These are phyloP conservation scores for Malus hybrid DNA, from an alignment of 331 rosid species.

Conservation along the genomic window DNA sequence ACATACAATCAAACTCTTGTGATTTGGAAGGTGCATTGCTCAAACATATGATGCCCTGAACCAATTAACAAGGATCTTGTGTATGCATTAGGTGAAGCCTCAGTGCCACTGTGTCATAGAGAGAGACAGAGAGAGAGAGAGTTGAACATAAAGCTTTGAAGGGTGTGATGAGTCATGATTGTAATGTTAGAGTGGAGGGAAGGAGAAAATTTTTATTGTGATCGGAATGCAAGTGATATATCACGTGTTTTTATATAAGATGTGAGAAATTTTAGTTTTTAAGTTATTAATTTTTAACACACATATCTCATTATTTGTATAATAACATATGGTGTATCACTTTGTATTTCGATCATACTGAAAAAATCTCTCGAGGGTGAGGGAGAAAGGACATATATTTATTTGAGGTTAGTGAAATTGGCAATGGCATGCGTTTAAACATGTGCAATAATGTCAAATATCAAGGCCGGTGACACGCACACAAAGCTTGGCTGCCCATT, in stretches of 20 bases:
- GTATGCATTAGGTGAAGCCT: background rate
- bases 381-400: too few species aligned
- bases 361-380: too few species aligned
- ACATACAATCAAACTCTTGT: conserved; percentile 8
- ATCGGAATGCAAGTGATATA: accelerated
- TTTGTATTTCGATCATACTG: accelerated
- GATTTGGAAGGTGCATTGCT: background rate
- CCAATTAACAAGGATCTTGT: conserved; percentile 3
- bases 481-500: background rate
- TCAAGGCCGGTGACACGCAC: background rate
- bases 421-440: conserved; percentile 37
- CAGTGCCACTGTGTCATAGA: background rate
- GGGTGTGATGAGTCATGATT: background rate
- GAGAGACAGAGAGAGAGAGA: background rate
- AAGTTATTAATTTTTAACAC: too few species aligned
- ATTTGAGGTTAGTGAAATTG: too few species aligned
- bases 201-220: too few species aligned
- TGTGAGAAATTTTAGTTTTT: too few species aligned
- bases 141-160: background rate
- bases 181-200: background rate
- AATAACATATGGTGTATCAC: too few species aligned
- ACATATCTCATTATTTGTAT: too few species aligned
- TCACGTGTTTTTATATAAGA: too few species aligned
- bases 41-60: conserved; percentile 11
- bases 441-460: conserved; percentile 18